Conservation (phyloP, 371 early-diverging fungal genomes). For the Mortierella sp. region DNA sequence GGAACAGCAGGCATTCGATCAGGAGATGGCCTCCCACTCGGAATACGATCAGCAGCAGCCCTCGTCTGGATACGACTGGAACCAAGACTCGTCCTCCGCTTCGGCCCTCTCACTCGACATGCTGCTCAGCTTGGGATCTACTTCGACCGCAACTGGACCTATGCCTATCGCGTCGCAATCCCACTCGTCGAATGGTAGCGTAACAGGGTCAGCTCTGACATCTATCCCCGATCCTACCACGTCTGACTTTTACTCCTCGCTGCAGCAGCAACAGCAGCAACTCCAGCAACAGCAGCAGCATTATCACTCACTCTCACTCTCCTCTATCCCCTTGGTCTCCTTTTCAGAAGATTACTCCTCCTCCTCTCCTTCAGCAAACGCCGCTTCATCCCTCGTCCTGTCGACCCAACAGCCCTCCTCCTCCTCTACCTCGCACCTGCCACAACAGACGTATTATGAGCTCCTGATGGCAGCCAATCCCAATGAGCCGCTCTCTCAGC, state of each 20-base stretch:
- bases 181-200: background rate
- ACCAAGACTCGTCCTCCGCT: slow-evolving; percentile 21
- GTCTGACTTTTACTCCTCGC: slow-evolving; percentile 3
- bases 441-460: slow-evolving; percentile 41
- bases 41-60: background rate
- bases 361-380: slow-evolving; percentile 18
- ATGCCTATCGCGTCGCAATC: background rate
- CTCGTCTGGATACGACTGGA: slow-evolving; percentile 33
- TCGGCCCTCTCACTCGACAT: slow-evolving; percentile 39
- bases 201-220: slow-evolving; percentile 11
- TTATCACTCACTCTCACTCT: slow-evolving; percentile 25
- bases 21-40: slow-evolving; percentile 17
- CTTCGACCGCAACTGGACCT: background rate
- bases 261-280: background rate
- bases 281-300: slow-evolving; percentile 15
- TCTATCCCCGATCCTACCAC: background rate
- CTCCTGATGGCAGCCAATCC: slow-evolving; percentile 45
- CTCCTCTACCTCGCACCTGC: slow-evolving; percentile 6
- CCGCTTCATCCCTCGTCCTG: slow-evolving; percentile 15
- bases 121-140: slow-evolving; percentile 37
- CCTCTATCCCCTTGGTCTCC: slow-evolving; percentile 36
- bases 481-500: slow-evolving; percentile 46
- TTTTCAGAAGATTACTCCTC: slow-evolving; percentile 14
- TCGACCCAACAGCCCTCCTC: slow-evolving; percentile 21
- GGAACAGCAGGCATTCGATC: slow-evolving; percentile 25